Evolutionary conservation across 352 stramenopile species (phyloP).

Genomic region (Phytopythium oedochilum): DNA sequence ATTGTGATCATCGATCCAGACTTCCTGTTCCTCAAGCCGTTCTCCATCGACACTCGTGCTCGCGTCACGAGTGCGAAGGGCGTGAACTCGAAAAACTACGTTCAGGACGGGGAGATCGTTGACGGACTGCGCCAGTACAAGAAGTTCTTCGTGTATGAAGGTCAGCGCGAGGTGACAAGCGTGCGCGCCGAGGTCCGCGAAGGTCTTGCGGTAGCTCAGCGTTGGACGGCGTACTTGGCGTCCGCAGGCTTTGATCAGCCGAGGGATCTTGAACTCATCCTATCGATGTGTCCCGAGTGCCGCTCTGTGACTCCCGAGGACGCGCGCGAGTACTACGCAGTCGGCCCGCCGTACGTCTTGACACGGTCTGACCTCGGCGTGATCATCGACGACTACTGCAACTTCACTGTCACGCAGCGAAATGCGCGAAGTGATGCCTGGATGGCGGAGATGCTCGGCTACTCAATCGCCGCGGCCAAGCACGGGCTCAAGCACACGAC

Average conservation of each 20-base stretch:
- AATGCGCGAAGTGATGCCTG: conserved; percentile 24
- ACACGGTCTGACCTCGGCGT: conserved; percentile 40
- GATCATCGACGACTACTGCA: conserved; percentile 65
- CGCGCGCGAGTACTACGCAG: conserved; percentile 39
- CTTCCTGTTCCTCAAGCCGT: conserved; percentile 67
- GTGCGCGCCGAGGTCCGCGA: conserved; percentile 38
- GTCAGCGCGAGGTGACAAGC: conserved; percentile 19
- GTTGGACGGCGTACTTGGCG: conserved; percentile 30
- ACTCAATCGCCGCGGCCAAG: conserved; percentile 52
- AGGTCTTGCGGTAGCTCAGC: conserved; percentile 55
- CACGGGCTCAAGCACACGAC: conserved; percentile 62
- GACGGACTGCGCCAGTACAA: conserved; percentile 80
- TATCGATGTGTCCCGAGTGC: conserved; percentile 51
- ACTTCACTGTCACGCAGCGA: conserved; percentile 44
- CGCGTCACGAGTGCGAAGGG: conserved; percentile 46
- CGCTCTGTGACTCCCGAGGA: conserved; percentile 31
- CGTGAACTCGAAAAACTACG: conserved; percentile 58
- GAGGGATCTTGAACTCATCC: conserved; percentile 8
- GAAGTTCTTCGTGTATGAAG: conserved; percentile 75
- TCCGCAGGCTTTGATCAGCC: conserved; percentile 32
- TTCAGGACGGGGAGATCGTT: conserved; percentile 54
- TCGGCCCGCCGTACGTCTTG: conserved; percentile 58
- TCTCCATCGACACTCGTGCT: conserved; percentile 52
- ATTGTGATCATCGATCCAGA: conserved; percentile 69
- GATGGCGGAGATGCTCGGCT: conserved; percentile 57